Conservation (phyloP, 768 basidiomycete genomes). For the Lactifluus piperatus region DNA sequence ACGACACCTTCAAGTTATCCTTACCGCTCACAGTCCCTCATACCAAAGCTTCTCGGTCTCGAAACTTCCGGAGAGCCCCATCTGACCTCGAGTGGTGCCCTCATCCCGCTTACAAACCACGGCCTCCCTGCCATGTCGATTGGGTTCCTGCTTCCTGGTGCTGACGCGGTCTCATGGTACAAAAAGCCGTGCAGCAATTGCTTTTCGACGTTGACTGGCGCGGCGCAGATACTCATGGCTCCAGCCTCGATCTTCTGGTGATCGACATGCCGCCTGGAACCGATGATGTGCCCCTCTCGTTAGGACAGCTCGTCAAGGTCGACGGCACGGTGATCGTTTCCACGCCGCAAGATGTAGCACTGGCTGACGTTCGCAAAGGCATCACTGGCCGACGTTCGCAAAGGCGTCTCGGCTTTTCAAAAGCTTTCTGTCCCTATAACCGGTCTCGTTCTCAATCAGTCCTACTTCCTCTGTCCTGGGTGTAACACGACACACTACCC, state of each 20-base stretch:
- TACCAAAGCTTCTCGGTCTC: constrained; percentile 90
- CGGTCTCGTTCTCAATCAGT: constrained; percentile 83
- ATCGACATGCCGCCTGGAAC: constrained; percentile 97
- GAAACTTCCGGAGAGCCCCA: constrained; percentile 69
- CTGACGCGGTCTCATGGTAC: constrained; percentile 92
- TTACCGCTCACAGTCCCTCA: constrained; percentile 91
- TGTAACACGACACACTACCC: constrained; percentile 57
- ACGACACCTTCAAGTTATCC: too few species aligned
- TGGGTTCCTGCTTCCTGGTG: constrained; percentile 79
- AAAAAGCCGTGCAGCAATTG: constrained; percentile 94
- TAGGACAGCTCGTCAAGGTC: constrained; percentile 79
- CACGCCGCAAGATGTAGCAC: constrained; percentile 90
- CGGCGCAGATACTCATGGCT: constrained; percentile 28
- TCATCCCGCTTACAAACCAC: constrained; percentile 81
- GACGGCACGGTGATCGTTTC: constrained; percentile 90
- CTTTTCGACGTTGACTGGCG: constrained; percentile 95
- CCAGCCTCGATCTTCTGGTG: constrained; percentile 73
- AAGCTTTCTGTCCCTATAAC: constrained; percentile 83
- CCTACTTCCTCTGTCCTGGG: constrained; percentile 70
- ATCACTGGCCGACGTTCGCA: constrained; percentile 88
- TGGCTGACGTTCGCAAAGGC: too few species aligned
- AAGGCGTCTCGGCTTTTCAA: constrained; percentile 87
- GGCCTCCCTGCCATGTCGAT: constrained; percentile 94
- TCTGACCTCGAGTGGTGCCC: constrained; percentile 64
- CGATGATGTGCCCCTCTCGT: constrained; percentile 87